A percentile compares a stretch with the other conserved stretches of the same genome.
phyloP scores from a whole-genome alignment of 1,284 basidiomycete genomes.

The Pseudomicrostroma phylloplanum region DNA sequence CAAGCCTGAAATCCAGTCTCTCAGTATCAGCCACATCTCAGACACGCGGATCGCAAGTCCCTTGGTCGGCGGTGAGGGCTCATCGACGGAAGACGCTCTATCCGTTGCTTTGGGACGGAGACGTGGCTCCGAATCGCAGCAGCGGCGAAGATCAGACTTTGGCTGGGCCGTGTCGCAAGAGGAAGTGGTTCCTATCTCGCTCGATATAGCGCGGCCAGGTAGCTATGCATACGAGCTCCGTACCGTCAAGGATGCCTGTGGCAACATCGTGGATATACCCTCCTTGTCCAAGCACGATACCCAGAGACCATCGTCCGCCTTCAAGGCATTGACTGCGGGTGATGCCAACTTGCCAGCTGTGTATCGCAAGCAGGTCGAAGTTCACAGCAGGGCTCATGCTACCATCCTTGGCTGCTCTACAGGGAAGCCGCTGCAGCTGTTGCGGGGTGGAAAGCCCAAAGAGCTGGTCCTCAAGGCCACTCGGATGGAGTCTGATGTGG shows the following conservation, averaged over 20 bases:
- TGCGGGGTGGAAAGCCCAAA: constrained; percentile 53
- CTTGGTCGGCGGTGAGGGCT: constrained; percentile 5
- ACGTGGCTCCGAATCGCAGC: constrained; percentile 14
- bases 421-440: constrained; percentile 66
- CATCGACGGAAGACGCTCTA: constrained; percentile 22
- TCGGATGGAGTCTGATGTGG: constrained; percentile 1
- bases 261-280: constrained; percentile 23
- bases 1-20: constrained; percentile 1
- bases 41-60: constrained; percentile 7
- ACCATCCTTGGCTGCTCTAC: constrained; percentile 70
- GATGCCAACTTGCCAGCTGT: neutral
- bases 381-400: constrained; percentile 69
- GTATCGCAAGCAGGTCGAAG: constrained; percentile 60
- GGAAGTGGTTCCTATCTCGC: constrained; percentile 33
- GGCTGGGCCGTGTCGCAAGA: constrained; percentile 29
- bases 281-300: neutral
- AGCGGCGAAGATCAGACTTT: constrained; percentile 19
- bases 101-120: constrained; percentile 9
- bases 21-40: constrained; percentile 13
- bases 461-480: constrained; percentile 17
- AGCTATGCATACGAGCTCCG: constrained; percentile 35
- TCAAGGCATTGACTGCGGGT: neutral
- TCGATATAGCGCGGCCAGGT: constrained; percentile 33
- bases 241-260: constrained; percentile 43
- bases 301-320: neutral